Conservation (phyloP, 441 rosid species). For the Biscutella laevigata region DNA sequence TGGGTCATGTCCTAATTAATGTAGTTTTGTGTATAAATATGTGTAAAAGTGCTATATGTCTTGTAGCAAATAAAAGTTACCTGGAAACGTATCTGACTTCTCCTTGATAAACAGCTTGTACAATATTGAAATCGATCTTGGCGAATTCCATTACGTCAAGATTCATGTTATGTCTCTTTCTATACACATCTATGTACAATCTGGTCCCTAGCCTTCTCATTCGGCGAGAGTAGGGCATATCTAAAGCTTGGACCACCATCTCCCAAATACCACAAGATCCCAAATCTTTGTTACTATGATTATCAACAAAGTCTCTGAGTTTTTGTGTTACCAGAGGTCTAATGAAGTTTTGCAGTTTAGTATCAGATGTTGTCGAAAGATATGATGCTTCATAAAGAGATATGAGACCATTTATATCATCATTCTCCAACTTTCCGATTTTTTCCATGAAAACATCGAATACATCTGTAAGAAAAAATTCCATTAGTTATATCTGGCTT, state of each 20-base stretch:
- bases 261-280: background rate
- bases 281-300: background rate
- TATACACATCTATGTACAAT: conserved; percentile 30
- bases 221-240: conserved; percentile 33
- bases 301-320: conserved; percentile 14
- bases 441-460: conserved; percentile 14
- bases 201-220: conserved; percentile 28
- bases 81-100: conserved; percentile 29
- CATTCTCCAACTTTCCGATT: background rate
- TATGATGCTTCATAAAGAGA: conserved; percentile 38
- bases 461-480: conserved; percentile 12
- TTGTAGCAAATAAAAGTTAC: conserved; percentile 9
- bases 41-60: no score
- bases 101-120: conserved; percentile 31
- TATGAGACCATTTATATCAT: conserved; percentile 18
- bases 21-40: no score
- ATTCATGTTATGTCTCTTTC: conserved; percentile 4
- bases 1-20: no score
- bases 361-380: conserved; percentile 19
- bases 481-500: no score
- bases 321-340: conserved; percentile 17
- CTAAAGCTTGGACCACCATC: conserved; percentile 30
- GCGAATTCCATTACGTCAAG: conserved; percentile 24
- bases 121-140: conserved; percentile 29
- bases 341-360: conserved; percentile 17